Evolutionary conservation across 164 flowering plant species (phyloP).

Genomic region (Amborella trichopoda): DNA sequence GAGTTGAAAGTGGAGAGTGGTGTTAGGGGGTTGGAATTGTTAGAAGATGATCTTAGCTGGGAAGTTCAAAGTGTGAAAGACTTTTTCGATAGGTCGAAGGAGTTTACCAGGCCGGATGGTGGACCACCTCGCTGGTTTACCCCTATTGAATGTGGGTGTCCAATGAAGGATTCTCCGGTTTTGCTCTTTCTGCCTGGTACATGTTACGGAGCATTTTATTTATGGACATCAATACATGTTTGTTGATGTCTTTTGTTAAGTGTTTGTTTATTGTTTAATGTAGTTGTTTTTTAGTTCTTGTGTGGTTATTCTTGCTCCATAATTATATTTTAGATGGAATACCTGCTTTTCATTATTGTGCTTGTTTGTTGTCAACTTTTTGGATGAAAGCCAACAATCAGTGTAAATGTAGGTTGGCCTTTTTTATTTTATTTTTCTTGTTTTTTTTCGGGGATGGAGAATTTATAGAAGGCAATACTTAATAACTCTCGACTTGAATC

Average conservation of each 20-base stretch:
- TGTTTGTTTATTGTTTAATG: not conserved
- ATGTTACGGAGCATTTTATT: not conserved
- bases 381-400: too few species aligned
- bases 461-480: too few species aligned
- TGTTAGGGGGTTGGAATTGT: constrained; percentile 17
- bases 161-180: constrained; percentile 44
- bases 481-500: too few species aligned
- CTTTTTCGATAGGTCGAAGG: constrained; percentile 41
- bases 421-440: too few species aligned
- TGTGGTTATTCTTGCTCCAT: not conserved
- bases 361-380: too few species aligned
- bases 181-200: constrained; percentile 80
- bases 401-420: too few species aligned
- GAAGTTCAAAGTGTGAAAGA: constrained; percentile 51
- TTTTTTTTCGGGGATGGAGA: too few species aligned
- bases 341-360: not conserved
- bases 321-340: not conserved
- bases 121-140: constrained; percentile 86
- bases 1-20: not conserved
- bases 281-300: not conserved
- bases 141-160: constrained; percentile 51
- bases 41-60: constrained; percentile 67
- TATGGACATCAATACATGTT: too few species aligned
- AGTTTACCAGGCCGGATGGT: constrained; percentile 52
- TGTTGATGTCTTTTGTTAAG: not conserved